These are phyloP conservation scores for Aspergillus proliferans DNA, from an alignment of 2,329 filamentous ascomycete genomes.

Conservation along the genomic window DNA sequence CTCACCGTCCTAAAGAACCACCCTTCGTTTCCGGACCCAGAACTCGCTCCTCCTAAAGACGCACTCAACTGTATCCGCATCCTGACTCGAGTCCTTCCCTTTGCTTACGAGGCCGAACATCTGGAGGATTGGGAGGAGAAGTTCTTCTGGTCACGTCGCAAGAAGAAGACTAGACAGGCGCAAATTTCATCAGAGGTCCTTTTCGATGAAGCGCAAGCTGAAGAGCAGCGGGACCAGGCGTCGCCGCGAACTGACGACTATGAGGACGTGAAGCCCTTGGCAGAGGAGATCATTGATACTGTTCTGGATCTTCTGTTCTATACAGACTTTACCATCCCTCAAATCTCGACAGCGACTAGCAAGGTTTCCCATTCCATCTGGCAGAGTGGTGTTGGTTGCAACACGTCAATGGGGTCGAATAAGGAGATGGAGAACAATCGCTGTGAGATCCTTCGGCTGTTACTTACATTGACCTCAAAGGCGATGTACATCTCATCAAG, in stretches of 20 bases:
- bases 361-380: conserved; percentile 93
- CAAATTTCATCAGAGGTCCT: conserved; percentile 67
- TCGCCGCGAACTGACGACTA: conserved; percentile 54
- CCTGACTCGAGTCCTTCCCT: conserved; percentile 82
- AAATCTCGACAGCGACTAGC: conserved; percentile 60
- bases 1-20: conserved; percentile 79
- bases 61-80: conserved; percentile 94
- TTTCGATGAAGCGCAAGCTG: conserved; percentile 67
- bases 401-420: conserved; percentile 76
- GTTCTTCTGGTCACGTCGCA: conserved; percentile 81
- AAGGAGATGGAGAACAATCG: conserved; percentile 92
- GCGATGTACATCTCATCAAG: conserved; percentile 87
- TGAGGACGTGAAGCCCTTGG: conserved; percentile 78
- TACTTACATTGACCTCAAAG: conserved; percentile 80
- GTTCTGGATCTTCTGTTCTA: conserved; percentile 87
- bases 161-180: conserved; percentile 63
- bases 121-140: conserved; percentile 79
- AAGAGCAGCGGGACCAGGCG: conserved; percentile 45
- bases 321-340: conserved; percentile 78
- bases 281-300: conserved; percentile 87
- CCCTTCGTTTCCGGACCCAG: conserved; percentile 80
- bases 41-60: conserved; percentile 74
- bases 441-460: conserved; percentile 77
- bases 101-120: conserved; percentile 81
- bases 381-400: conserved; percentile 96